Conservation (phyloP, 768 basidiomycete genomes). For the Tulasnella sp. region DNA sequence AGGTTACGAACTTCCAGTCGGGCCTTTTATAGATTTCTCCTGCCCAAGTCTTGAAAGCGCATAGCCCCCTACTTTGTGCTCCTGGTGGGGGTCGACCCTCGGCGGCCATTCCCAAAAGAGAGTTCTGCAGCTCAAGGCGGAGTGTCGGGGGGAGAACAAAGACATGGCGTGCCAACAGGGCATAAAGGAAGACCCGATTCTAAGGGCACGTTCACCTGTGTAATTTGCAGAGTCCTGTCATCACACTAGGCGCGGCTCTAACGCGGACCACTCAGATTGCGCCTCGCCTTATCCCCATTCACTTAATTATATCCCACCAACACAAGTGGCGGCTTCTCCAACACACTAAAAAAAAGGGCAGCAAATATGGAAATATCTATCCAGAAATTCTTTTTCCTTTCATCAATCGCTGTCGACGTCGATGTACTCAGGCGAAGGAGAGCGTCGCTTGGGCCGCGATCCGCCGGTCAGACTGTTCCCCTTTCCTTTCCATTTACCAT, state of each 20-base stretch:
- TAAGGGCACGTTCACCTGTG: constrained; percentile 4
- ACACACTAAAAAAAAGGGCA: not conserved
- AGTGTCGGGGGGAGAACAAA: constrained; percentile 17
- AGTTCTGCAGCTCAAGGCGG: constrained; percentile 14
- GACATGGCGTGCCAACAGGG: not conserved
- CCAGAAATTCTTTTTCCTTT: not conserved
- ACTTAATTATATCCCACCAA: not conserved
- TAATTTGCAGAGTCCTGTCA: constrained; percentile 5
- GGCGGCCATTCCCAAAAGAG: constrained; percentile 12
- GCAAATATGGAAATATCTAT: not conserved
- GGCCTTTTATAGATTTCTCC: constrained; percentile 10
- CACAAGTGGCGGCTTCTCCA: not conserved
- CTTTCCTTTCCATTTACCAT: constrained; percentile 15
- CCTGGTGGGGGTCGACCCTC: constrained; percentile 12
- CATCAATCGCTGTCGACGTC: constrained; percentile 21
- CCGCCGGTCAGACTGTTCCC: constrained; percentile 18
- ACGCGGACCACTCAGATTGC: constrained; percentile 8
- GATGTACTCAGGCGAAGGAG: constrained; percentile 21
- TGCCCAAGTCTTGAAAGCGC: constrained; percentile 17
- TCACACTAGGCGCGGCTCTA: not conserved
- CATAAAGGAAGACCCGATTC: constrained; percentile 10
- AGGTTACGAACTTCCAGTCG: constrained; percentile 9
- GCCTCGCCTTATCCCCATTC: constrained; percentile 6
- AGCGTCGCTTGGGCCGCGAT: not conserved
- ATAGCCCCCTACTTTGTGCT: constrained; percentile 10